Evolutionary conservation across 2,329 filamentous ascomycete genomes (phyloP), one percentile per base, ranked within the genome.

Genomic region (Sarocladiaceae sp.): DNA sequence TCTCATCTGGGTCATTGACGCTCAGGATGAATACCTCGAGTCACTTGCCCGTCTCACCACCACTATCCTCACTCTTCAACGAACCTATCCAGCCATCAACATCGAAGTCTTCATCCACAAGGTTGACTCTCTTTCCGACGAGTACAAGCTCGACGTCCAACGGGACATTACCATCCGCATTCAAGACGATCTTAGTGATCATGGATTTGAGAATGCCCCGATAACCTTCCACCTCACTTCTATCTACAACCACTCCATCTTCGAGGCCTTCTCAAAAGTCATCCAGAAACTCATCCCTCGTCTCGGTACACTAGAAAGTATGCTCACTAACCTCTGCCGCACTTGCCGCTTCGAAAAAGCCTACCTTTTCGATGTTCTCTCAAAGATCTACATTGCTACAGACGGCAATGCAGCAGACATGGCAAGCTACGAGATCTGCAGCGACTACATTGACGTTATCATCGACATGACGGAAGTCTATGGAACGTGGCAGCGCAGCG

Each of bases 81-180:
- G 90, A 58, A 84, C 83, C 55, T 97, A 96, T 65, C 92, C 93
- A 2, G 87, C 90, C 64, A 94, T 97, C 71, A 96, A 97, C 69
- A 88, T 99, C 58, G 93, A 97, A 66, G 93, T 99, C 49, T 97
- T 99, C 70, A 96, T 99, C 61, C 94, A 99, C 79, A 99, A 99
- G 69, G 93, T 97, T 29, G 94, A 99, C 66, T 93, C 92, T n/a
- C 78, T 99, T 15, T 94, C 90, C 25, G 94, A 97, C 59, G 94
- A 99, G 69, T 97, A 94, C 76, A 92, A 94, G 65, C 84, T 92
- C 54, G 94, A 99, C 63, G 96, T 95, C 17, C 94, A 96, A 73
- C 87, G 94, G 54, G 94, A 99, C 70, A 96, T 99, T 57, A 92
- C 92, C 50, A 95, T 97, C 66, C 86, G 91, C 35, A 96, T 97